A percentile compares a stretch with the other conserved stretches of the same genome.
Evolutionary conservation across 352 stramenopile species (phyloP).

Genomic region (Phytopythium delawarense): DNA sequence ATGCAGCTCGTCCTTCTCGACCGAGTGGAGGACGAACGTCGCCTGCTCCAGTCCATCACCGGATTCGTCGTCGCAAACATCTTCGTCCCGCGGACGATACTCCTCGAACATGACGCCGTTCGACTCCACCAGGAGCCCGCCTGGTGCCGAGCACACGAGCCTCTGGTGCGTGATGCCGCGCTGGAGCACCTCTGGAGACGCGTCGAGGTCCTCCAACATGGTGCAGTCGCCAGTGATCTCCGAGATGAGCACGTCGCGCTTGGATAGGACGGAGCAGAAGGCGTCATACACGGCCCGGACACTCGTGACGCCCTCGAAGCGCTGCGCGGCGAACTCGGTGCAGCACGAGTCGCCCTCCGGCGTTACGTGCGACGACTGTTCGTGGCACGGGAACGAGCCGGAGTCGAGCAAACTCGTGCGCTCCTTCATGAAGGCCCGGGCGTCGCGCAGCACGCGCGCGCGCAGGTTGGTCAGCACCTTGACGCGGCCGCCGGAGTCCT

Average conservation of each 20-base stretch:
- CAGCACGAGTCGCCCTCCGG: not conserved
- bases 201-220: slow-evolving; percentile 19
- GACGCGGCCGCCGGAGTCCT: slow-evolving; percentile 10
- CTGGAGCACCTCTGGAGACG: slow-evolving; percentile 1
- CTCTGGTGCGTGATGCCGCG: slow-evolving; percentile 18
- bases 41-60: slow-evolving; percentile 17
- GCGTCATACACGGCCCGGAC: slow-evolving; percentile 4
- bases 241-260: slow-evolving; percentile 4
- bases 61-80: slow-evolving; percentile 11
- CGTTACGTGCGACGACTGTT: slow-evolving; percentile 8
- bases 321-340: not conserved
- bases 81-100: slow-evolving; percentile 17
- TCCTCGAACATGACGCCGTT: slow-evolving; percentile 24
- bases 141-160: slow-evolving; percentile 20
- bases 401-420: slow-evolving; percentile 17
- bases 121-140: slow-evolving; percentile 24
- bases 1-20: slow-evolving; percentile 34
- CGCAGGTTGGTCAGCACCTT: slow-evolving; percentile 13
- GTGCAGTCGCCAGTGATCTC: slow-evolving; percentile 5
- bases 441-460: slow-evolving; percentile 16
- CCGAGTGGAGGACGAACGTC: slow-evolving; percentile 22
- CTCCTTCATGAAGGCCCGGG: slow-evolving; percentile 22
- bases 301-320: not conserved
- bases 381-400: not conserved
- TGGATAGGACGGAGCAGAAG: not conserved